Conservation (phyloP, 2,329 filamentous ascomycete genomes). For the Aspergillus fischeri region DNA sequence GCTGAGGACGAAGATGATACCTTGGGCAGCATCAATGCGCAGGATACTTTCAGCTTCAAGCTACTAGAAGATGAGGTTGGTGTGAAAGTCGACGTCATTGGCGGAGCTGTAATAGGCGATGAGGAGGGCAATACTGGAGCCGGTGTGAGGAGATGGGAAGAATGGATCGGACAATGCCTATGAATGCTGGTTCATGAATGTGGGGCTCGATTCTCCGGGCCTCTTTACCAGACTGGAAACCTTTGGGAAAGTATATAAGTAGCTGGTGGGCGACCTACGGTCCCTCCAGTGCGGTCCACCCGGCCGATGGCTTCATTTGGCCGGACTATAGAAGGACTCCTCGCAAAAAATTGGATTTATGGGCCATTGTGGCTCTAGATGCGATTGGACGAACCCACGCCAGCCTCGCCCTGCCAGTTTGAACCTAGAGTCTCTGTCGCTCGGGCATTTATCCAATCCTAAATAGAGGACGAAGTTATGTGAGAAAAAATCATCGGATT, state of each 20-base stretch:
- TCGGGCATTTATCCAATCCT: slow-evolving; percentile 20
- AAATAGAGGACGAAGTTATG: background rate
- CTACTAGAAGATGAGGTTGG: slow-evolving; percentile 77
- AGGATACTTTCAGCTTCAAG: slow-evolving; percentile 71
- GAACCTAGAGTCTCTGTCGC: slow-evolving; percentile 11
- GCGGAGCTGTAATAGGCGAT: slow-evolving; percentile 62
- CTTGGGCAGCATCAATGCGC: slow-evolving; percentile 78
- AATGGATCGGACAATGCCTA: slow-evolving; percentile 77
- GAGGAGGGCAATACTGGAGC: slow-evolving; percentile 52
- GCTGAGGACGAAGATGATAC: slow-evolving; percentile 69
- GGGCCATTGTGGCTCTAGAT: background rate
- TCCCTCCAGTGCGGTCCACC: background rate
- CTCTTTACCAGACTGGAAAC: background rate
- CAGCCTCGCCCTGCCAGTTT: slow-evolving; percentile 2
- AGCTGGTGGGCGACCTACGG: background rate
- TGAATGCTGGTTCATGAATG: slow-evolving; percentile 33
- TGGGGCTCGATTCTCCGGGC: background rate
- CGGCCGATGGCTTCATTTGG: background rate
- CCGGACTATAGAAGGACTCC: background rate
- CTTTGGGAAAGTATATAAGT: background rate
- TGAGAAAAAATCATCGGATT: background rate
- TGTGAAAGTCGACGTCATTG: slow-evolving; percentile 69
- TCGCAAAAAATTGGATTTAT: background rate
- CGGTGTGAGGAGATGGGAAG: slow-evolving; percentile 82
- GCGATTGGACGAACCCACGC: background rate